phyloP scores from a whole-genome alignment of 208 protist genomes.

The Trypanosoma lewisi region DNA sequence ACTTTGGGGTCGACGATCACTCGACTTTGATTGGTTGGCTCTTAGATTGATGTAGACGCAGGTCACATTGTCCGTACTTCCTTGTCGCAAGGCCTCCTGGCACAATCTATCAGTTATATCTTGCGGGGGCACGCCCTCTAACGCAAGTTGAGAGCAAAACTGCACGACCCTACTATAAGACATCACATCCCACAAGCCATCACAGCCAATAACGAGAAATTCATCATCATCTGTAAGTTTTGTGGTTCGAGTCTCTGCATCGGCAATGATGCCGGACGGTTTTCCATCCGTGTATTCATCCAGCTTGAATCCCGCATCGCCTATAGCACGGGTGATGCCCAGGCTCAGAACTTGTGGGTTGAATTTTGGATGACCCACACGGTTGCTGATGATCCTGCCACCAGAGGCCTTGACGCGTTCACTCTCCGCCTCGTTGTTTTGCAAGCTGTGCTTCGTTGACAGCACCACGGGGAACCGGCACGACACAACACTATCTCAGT shows the following conservation, averaged over 20 bases:
- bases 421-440: slow-evolving; percentile 67
- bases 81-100: slow-evolving; percentile 56
- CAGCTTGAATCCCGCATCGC: slow-evolving; percentile 93
- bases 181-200: slow-evolving; percentile 95
- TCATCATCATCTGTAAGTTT: slow-evolving; percentile 80
- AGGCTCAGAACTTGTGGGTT: slow-evolving; percentile 88
- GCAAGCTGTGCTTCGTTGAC: slow-evolving; percentile 82
- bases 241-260: slow-evolving; percentile 60
- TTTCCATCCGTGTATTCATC: slow-evolving; percentile 80
- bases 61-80: slow-evolving; percentile 82
- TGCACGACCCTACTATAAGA: slow-evolving; percentile 86
- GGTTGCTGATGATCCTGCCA: slow-evolving; percentile 88
- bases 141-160: slow-evolving; percentile 65
- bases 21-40: slow-evolving; percentile 19
- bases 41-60: slow-evolving; percentile 59
- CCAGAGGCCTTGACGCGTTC: slow-evolving; percentile 85
- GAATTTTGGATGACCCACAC: slow-evolving; percentile 92
- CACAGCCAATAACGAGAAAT: slow-evolving; percentile 91
- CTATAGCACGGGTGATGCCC: slow-evolving; percentile 92
- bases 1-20: slow-evolving; percentile 20
- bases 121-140: slow-evolving; percentile 49
- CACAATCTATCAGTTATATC: slow-evolving; percentile 64
- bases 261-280: slow-evolving; percentile 74
- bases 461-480: slow-evolving; percentile 68
- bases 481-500: slow-evolving; percentile 82